These are phyloP conservation scores for Monosporascus ibericus DNA, from an alignment of 2,329 filamentous ascomycete species.

Conservation along the genomic window DNA sequence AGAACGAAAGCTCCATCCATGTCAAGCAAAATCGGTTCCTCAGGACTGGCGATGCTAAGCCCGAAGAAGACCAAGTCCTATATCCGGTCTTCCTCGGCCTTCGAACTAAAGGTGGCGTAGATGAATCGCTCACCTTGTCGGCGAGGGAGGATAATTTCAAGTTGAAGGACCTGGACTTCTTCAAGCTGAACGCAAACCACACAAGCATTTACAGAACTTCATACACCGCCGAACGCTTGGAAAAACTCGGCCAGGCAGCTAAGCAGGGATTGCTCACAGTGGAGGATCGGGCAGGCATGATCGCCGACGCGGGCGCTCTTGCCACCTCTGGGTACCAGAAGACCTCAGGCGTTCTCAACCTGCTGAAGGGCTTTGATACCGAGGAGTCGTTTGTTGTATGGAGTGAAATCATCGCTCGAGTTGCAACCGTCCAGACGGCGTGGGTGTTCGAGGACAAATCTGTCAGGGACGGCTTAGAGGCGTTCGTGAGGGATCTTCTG, in stretches of 20 bases:
- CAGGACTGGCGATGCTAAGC: constrained; percentile 85
- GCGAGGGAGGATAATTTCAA: constrained; percentile 73
- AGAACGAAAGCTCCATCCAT: constrained; percentile 65
- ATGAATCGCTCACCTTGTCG: constrained; percentile 66
- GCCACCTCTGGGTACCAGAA: constrained; percentile 88
- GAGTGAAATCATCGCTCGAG: constrained; percentile 80
- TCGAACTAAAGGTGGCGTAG: constrained; percentile 74
- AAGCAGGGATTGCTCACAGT: constrained; percentile 74
- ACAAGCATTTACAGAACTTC: constrained; percentile 87
- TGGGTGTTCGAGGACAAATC: constrained; percentile 84
- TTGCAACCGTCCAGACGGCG: constrained; percentile 71
- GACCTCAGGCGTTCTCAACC: constrained; percentile 79
- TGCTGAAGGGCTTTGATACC: constrained; percentile 78
- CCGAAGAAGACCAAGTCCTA: constrained; percentile 81
- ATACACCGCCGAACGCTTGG: constrained; percentile 75
- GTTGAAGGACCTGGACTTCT: constrained; percentile 77
- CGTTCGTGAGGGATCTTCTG: constrained; percentile 74
- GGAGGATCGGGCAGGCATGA: constrained; percentile 91
- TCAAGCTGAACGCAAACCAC: constrained; percentile 94
- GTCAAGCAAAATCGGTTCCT: constrained; percentile 95
- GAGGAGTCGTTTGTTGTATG: constrained; percentile 91
- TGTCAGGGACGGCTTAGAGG: constrained; percentile 68
- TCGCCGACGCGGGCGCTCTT: constrained; percentile 84
- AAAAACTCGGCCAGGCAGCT: constrained; percentile 82
- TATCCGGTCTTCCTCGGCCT: constrained; percentile 88